Base-by-base conservation (phyloP, 2,329 filamentous ascomycete species). In the Ceratocystis papillata region DNA sequence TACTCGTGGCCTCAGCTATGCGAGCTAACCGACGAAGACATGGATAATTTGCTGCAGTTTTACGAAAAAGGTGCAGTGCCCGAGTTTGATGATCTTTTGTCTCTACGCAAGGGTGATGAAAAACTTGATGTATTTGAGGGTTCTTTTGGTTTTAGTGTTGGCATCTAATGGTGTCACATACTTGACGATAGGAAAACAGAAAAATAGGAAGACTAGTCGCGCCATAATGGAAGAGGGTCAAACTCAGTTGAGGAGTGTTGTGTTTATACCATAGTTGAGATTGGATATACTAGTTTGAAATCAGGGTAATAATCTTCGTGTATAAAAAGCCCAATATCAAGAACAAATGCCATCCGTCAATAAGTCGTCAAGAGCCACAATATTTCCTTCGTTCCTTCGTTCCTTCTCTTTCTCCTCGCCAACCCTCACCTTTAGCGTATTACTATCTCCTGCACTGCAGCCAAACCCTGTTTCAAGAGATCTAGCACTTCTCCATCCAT, bases 1-100 rank as follows among this genome's bases (percentile, higher is more conserved):
- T 96, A 93, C 80, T 86, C 81, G 64, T 84, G 95, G 74, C 87
- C 95, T 68, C 88, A 96, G 69, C 83, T 97, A 70, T 92, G 90
- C 70, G 82, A 83, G 44, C 85, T 97, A 81, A 84, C 83, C 22
- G 89, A 94, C 63, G 83, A 87, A 71, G 92, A 92, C 71, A 96
- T 97, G 88, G 85, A 89, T 65, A 82, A 81, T 65, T 78, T 97
- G n/a, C 77, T 97, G 46, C 78, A 80, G n/a, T 92, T 86, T 73
- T 96, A 95, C 70, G 76, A 75, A 0, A 72, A 77, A 0, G 78
- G 79, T 68, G 78, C 81, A 65, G 84, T 86, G 0, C 84, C 84
- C 2, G 72, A 78, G 1, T 73, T 85, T 55, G 80, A 81, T 28
- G 77, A 81, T 62, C 72, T 87, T n/a, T 77, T 79, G 68, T 79